Conservation (phyloP, 140 eudicot genomes). For the Flaveria floridana region DNA sequence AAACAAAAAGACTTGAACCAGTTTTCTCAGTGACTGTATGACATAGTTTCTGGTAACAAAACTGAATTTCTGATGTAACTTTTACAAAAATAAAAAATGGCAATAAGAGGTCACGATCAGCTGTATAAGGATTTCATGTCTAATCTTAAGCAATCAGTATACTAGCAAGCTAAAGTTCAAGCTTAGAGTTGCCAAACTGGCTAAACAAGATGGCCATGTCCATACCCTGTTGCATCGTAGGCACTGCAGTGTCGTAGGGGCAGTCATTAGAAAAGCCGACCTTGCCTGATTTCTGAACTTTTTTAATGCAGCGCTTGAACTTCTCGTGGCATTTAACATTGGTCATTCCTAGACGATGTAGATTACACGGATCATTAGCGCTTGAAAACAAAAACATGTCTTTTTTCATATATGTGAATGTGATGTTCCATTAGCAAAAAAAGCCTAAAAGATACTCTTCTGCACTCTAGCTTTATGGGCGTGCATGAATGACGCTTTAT, state of each 20-base stretch:
- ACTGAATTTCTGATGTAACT: conserved; percentile 18
- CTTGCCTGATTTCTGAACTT: conserved; percentile 72
- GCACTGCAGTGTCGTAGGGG: conserved; percentile 61
- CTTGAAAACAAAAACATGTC: background rate
- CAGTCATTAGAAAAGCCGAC: conserved; percentile 67
- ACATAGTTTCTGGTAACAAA: conserved; percentile 15
- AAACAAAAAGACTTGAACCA: no score
- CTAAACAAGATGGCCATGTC: conserved; percentile 83
- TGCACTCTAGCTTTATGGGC: background rate
- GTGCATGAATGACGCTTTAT: background rate
- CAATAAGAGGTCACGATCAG: conserved; percentile 9
- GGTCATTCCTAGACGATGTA: conserved; percentile 58
- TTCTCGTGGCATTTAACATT: conserved; percentile 80
- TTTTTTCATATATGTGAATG: conserved; percentile 3
- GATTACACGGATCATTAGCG: conserved; percentile 1
- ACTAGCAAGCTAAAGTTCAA: conserved; percentile 49
- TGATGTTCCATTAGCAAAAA: conserved; percentile 2
- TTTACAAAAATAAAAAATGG: conserved; percentile 1
- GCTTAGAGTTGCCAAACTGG: conserved; percentile 61
- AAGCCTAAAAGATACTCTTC: background rate
- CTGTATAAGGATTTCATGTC: conserved; percentile 19
- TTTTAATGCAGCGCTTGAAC: conserved; percentile 85
- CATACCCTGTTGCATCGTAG: conserved; percentile 94
- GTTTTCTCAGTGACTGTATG: background rate
- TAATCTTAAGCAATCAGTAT: background rate